Evolutionary conservation across 116 monocot species (phyloP).

Genomic region (Phalaenopsis hybrid): DNA sequence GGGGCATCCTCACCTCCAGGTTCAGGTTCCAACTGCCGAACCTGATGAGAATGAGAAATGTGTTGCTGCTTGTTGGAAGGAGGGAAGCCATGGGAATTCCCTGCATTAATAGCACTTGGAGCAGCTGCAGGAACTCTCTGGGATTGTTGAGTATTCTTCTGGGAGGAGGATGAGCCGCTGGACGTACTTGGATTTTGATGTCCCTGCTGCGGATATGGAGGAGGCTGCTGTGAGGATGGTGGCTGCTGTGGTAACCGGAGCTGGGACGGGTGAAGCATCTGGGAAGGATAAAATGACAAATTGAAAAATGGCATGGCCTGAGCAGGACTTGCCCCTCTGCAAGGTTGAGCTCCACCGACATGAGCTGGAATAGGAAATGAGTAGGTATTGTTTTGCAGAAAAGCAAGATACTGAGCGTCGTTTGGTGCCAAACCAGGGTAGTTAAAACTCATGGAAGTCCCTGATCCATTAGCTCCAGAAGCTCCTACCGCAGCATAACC

Average conservation of each 20-base stretch:
- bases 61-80: slow-evolving; percentile 27
- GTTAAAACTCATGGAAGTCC: slow-evolving; percentile 46
- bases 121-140: slow-evolving; percentile 14
- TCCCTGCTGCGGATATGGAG: slow-evolving; percentile 29
- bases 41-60: slow-evolving; percentile 22
- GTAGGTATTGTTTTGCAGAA: slow-evolving; percentile 55
- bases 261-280: slow-evolving; percentile 57
- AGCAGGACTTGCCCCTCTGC: slow-evolving; percentile 20
- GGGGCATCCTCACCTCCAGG: slow-evolving; percentile 33
- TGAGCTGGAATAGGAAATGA: slow-evolving; percentile 46
- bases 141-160: slow-evolving; percentile 53
- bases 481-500: slow-evolving; percentile 8
- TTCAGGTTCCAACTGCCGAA: slow-evolving; percentile 33
- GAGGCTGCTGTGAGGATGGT: slow-evolving; percentile 8
- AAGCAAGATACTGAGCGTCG: slow-evolving; percentile 58
- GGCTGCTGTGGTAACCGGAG: slow-evolving; percentile 14
- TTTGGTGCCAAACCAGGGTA: slow-evolving; percentile 36
- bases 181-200: slow-evolving; percentile 61
- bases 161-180: slow-evolving; percentile 71
- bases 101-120: slow-evolving; percentile 8
- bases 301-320: slow-evolving; percentile 68
- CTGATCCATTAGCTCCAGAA: slow-evolving; percentile 13
- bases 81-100: slow-evolving; percentile 19
- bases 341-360: slow-evolving; percentile 30
- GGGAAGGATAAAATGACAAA: slow-evolving; percentile 63